Percentiles rank a stretch among this genome's conserved stretches.
phyloP scores from a whole-genome alignment of 148 eudicot species.

The Fallopia convolvulus region DNA sequence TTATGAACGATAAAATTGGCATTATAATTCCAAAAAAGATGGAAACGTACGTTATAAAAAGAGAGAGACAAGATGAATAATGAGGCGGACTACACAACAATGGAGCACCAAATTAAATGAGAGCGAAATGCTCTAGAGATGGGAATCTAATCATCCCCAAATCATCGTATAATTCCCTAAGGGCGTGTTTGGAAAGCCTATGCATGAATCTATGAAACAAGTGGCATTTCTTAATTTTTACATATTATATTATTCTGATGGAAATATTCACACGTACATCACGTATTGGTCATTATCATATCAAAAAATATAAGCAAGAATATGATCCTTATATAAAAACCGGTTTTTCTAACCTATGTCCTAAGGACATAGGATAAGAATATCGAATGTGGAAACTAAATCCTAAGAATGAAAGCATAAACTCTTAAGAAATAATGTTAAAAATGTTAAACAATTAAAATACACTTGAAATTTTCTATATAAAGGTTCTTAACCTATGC shows the following conservation, averaged over 20 bases:
- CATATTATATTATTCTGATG: background rate
- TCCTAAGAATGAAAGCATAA: too few species aligned
- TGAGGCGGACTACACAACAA: background rate
- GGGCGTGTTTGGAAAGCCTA: slow-evolving; percentile 1
- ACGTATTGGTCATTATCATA: too few species aligned
- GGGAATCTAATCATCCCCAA: slow-evolving; percentile 13
- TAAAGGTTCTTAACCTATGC: too few species aligned
- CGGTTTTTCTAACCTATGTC: too few species aligned
- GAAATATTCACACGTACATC: background rate
- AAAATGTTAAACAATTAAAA: too few species aligned
- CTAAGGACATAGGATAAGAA: too few species aligned
- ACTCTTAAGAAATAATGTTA: too few species aligned
- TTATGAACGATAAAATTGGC: too few species aligned
- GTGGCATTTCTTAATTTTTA: background rate
- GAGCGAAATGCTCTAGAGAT: background rate
- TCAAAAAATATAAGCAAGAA: too few species aligned
- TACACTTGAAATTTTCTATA: too few species aligned
- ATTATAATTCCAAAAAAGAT: background rate
- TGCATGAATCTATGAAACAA: background rate
- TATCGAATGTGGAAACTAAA: too few species aligned
- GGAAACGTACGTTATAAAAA: background rate
- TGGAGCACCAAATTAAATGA: slow-evolving; percentile 10
- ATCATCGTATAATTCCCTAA: background rate
- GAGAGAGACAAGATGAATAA: background rate
- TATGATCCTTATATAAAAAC: too few species aligned